Conservation (phyloP, 768 basidiomycete species). For the Chiua virens region DNA sequence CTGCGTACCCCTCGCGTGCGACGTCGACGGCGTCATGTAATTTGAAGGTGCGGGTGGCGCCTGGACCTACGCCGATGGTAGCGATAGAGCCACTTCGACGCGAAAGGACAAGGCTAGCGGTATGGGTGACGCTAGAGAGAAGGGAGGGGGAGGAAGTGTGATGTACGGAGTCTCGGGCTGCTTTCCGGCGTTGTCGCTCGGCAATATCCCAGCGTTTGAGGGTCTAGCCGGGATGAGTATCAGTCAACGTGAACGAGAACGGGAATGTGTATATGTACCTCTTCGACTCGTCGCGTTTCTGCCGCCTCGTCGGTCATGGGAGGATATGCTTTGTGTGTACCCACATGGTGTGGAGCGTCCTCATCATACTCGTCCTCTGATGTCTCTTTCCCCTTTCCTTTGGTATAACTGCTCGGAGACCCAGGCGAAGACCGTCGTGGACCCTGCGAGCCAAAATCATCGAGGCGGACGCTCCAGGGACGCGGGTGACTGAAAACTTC, state of each 20-base stretch:
- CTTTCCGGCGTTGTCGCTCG: conserved; percentile 74
- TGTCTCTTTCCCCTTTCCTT: conserved; percentile 36
- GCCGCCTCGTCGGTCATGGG: conserved; percentile 64
- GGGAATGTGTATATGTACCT: conserved; percentile 45
- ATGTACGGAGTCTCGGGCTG: conserved; percentile 56
- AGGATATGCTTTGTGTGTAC: conserved; percentile 48
- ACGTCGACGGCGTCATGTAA: conserved; percentile 53
- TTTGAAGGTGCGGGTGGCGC: conserved; percentile 44
- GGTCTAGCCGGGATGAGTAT: conserved; percentile 56
- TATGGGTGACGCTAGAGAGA: conserved; percentile 56
- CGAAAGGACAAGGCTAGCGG: conserved; percentile 60
- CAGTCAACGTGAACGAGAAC: neutral
- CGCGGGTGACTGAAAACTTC: conserved; percentile 44
- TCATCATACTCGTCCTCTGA: conserved; percentile 23
- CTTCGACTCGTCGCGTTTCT: conserved; percentile 69
- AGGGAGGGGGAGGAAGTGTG: conserved; percentile 39
- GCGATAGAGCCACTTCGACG: conserved; percentile 33
- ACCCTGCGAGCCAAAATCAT: conserved; percentile 17
- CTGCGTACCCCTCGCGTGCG: conserved; percentile 27
- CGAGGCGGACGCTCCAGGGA: conserved; percentile 34
- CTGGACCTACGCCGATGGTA: conserved; percentile 19
- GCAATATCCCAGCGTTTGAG: conserved; percentile 75
- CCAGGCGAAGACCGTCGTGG: conserved; percentile 21
- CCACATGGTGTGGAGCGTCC: conserved; percentile 17
- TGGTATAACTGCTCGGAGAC: conserved; percentile 5